A percentile compares a stretch with the other conserved stretches of the same genome.
These are phyloP conservation scores for Phytophthora hibernalis DNA, from an alignment of 352 stramenopile species.

Conservation along the genomic window DNA sequence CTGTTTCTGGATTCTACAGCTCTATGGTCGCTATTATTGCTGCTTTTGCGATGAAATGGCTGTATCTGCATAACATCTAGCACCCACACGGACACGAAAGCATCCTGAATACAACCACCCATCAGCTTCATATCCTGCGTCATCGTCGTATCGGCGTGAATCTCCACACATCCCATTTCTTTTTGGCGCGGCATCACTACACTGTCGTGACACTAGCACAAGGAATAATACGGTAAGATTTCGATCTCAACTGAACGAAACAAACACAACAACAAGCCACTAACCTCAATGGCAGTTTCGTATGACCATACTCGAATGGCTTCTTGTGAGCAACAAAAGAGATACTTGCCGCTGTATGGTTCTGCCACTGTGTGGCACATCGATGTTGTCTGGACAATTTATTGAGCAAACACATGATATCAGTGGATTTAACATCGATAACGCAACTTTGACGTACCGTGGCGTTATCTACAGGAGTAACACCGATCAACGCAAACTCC, in stretches of 20 bases:
- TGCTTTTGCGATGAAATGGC: constrained; percentile 57
- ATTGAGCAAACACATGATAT: neutral
- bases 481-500: constrained; percentile 79
- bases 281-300: constrained; percentile 78
- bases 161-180: constrained; percentile 58
- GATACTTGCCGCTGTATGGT: constrained; percentile 81
- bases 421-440: no score
- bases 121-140: constrained; percentile 87
- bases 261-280: constrained; percentile 5
- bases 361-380: constrained; percentile 83
- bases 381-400: constrained; percentile 63
- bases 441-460: constrained; percentile 44
- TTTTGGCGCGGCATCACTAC: constrained; percentile 65
- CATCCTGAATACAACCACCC: constrained; percentile 80
- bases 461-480: constrained; percentile 81
- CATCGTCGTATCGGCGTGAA: constrained; percentile 77
- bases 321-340: constrained; percentile 81
- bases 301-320: constrained; percentile 87
- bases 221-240: constrained; percentile 5
- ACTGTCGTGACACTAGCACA: constrained; percentile 76
- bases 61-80: constrained; percentile 77
- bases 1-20: constrained; percentile 14
- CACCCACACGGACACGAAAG: constrained; percentile 84
- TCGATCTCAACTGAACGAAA: neutral
- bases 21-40: constrained; percentile 16